A percentile compares a stretch with the other conserved stretches of the same genome.
Evolutionary conservation across 805 yeast species (phyloP).

Genomic region (Yamadazyma philogaea): DNA sequence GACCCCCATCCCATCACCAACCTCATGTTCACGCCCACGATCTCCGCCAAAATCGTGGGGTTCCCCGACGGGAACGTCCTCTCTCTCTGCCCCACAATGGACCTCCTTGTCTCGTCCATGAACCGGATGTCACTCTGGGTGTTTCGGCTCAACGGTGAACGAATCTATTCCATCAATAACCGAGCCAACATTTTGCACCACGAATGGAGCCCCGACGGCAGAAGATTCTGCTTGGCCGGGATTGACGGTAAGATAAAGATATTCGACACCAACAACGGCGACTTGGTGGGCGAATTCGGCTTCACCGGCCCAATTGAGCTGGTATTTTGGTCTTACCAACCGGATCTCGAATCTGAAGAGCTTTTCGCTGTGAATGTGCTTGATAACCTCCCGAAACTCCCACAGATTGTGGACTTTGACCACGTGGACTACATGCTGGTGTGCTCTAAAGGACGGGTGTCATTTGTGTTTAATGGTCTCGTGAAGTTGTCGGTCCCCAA

Average conservation of each 20-base stretch:
- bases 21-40: conserved; percentile 6
- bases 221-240: conserved; percentile 44
- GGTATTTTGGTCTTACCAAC: conserved; percentile 5
- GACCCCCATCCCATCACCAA: no score
- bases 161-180: conserved; percentile 48
- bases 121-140: conserved; percentile 47
- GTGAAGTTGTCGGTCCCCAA: conserved; percentile 5
- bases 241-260: conserved; percentile 40
- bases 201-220: conserved; percentile 35
- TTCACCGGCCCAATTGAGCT: conserved; percentile 16
- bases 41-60: conserved; percentile 19
- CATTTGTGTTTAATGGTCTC: conserved; percentile 12
- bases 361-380: conserved; percentile 12
- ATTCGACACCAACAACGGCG: conserved; percentile 47
- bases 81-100: conserved; percentile 53
- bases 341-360: conserved; percentile 4
- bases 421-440: conserved; percentile 9
- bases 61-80: conserved; percentile 36
- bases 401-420: conserved; percentile 9
- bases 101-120: conserved; percentile 52
- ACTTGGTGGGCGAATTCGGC: conserved; percentile 16
- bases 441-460: conserved; percentile 1
- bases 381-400: conserved; percentile 10
- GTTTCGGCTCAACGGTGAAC: conserved; percentile 51
- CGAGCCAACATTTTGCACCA: conserved; percentile 30